Conservation (phyloP, 352 stramenopile genomes). For the Phytophthora citricola region DNA sequence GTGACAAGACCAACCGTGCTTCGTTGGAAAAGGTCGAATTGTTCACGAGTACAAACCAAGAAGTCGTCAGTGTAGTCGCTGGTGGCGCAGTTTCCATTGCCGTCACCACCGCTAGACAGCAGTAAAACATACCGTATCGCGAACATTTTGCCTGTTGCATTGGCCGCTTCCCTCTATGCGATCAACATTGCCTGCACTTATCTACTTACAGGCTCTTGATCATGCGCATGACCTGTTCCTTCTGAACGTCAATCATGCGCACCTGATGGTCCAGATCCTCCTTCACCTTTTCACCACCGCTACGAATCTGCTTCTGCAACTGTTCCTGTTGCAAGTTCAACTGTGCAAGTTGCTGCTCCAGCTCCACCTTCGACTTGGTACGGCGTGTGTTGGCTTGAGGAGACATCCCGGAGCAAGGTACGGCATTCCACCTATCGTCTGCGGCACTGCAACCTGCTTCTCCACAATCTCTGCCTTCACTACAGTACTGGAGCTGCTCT, state of each 20-base stretch:
- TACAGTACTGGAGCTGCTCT: slow-evolving; percentile 1
- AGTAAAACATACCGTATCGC: slow-evolving; percentile 2
- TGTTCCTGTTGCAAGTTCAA: slow-evolving; percentile 43
- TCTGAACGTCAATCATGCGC: slow-evolving; percentile 62
- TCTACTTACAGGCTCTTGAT: slow-evolving; percentile 49
- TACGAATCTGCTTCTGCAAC: slow-evolving; percentile 34
- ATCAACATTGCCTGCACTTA: slow-evolving; percentile 3
- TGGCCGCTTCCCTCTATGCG: not conserved
- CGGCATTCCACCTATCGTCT: slow-evolving; percentile 33
- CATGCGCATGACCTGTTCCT: slow-evolving; percentile 55
- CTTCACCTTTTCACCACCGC: slow-evolving; percentile 16
- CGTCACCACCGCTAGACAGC: slow-evolving; percentile 20
- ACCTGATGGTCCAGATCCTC: slow-evolving; percentile 60
- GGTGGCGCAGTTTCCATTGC: slow-evolving; percentile 77
- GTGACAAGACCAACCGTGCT: slow-evolving; percentile 48
- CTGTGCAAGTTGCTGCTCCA: slow-evolving; percentile 50
- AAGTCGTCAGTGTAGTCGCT: slow-evolving; percentile 46
- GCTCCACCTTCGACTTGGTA: slow-evolving; percentile 43
- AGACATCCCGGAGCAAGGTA: slow-evolving; percentile 44
- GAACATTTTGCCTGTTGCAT: slow-evolving; percentile 27
- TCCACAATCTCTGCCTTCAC: not conserved
- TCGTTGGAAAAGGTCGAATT: slow-evolving; percentile 54
- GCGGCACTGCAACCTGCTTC: not conserved
- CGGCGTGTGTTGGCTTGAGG: slow-evolving; percentile 14
- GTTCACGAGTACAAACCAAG: slow-evolving; percentile 40